Conservation (phyloP, 805 yeast genomes). For the Candida yuanshanica region DNA sequence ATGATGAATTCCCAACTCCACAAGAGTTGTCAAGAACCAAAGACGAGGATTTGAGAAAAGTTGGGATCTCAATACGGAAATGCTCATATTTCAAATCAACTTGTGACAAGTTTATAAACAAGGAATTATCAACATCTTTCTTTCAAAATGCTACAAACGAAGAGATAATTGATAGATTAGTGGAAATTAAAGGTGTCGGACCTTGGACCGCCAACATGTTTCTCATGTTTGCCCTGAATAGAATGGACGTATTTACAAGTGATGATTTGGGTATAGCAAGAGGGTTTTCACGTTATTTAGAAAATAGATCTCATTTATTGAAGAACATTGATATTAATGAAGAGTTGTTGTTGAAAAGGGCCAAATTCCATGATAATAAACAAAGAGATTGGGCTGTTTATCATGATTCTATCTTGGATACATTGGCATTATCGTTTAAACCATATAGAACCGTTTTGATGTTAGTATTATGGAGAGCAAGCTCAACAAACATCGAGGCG, state of each 20-base stretch:
- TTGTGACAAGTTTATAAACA: slow-evolving; percentile 42
- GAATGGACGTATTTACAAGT: slow-evolving; percentile 65
- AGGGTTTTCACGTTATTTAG: slow-evolving; percentile 65
- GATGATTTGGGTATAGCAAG: slow-evolving; percentile 84
- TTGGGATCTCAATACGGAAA: slow-evolving; percentile 69
- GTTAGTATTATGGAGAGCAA: slow-evolving; percentile 69
- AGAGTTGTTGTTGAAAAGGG: slow-evolving; percentile 27
- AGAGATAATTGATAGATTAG: slow-evolving; percentile 43
- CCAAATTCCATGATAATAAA: slow-evolving; percentile 28
- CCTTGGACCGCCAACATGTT: slow-evolving; percentile 92
- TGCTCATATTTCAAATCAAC: slow-evolving; percentile 54
- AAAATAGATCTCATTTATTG: slow-evolving; percentile 44
- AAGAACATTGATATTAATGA: slow-evolving; percentile 38
- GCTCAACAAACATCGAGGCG: slow-evolving; percentile 36
- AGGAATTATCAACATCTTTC: slow-evolving; percentile 30
- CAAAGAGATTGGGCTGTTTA: slow-evolving; percentile 62
- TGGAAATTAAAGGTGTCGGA: slow-evolving; percentile 65
- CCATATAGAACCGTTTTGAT: slow-evolving; percentile 69
- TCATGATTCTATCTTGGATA: slow-evolving; percentile 52
- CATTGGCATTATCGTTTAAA: slow-evolving; percentile 49
- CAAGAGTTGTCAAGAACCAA: slow-evolving; percentile 34
- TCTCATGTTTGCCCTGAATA: slow-evolving; percentile 58
- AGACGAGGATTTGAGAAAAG: slow-evolving; percentile 46
- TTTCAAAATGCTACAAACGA: slow-evolving; percentile 36
- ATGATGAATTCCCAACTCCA: slow-evolving; percentile 35